Evolutionary conservation across 2,329 filamentous ascomycete genomes (phyloP).

Genomic region (Xylaria multiplex): DNA sequence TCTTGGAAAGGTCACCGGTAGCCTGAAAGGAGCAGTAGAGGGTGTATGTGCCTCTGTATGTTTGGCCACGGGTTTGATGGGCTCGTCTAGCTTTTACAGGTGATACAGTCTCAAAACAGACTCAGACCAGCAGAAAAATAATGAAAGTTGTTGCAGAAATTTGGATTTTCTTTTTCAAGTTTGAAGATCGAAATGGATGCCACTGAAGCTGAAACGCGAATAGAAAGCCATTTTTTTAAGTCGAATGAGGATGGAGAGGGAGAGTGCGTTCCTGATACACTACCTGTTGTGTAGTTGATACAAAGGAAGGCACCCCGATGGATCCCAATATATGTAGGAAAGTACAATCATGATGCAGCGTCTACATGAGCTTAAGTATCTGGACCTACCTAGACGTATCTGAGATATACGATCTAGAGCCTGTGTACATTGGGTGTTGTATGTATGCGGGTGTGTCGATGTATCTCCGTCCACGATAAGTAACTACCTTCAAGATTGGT

Average conservation of each 20-base stretch:
- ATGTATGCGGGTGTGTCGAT: no score
- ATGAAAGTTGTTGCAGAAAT: no score
- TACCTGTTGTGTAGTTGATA: background rate
- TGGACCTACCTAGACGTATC: no score
- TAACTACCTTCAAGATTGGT: no score
- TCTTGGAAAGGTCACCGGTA: background rate
- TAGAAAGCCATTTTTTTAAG: no score
- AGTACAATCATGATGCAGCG: background rate
- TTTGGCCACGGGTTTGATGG: background rate
- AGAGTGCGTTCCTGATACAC: constrained; percentile 2
- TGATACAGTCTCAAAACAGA: background rate
- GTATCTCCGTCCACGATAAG: no score
- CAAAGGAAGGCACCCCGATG: background rate
- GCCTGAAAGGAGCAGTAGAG: background rate
- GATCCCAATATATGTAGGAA: background rate
- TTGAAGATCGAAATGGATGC: background rate
- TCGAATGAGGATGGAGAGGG: no score
- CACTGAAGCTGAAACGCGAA: background rate
- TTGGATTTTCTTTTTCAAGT: background rate
- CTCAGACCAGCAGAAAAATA: background rate
- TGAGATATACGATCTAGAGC: no score
- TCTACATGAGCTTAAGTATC: no score
- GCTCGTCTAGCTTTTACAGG: no score
- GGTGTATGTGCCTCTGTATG: background rate
- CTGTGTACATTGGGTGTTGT: no score